Conservation (phyloP, 75 land plant genomes). For the Larix kaempferi region DNA sequence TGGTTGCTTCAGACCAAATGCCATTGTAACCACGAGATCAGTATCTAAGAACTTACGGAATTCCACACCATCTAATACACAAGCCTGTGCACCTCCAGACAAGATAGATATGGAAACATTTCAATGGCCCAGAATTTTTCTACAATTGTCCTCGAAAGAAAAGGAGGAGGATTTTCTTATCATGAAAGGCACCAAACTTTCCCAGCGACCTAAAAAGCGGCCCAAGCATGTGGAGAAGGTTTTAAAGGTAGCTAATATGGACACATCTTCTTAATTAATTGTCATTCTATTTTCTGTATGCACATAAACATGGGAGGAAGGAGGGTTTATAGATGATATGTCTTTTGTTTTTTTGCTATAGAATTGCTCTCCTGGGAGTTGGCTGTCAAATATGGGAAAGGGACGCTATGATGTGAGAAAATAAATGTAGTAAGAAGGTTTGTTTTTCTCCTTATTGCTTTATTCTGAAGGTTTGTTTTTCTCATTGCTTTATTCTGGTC, state of each 20-base stretch:
- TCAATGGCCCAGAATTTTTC: constrained; percentile 27
- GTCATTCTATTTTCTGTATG: not conserved
- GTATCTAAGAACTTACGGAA: too few relatives aligned
- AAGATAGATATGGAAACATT: constrained; percentile 15
- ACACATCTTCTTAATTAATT: too few relatives aligned
- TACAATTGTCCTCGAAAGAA: constrained; percentile 23
- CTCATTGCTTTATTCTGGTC: not conserved
- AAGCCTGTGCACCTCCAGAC: not conserved
- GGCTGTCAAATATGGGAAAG: constrained; percentile 16
- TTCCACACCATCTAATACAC: not conserved
- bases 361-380: constrained; percentile 26
- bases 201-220: constrained; percentile 31
- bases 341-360: not conserved
- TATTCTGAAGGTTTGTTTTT: constrained; percentile 9
- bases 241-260: constrained; percentile 13
- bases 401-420: constrained; percentile 42
- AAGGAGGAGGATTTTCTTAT: constrained; percentile 29
- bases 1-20: not conserved
- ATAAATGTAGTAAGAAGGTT: constrained; percentile 45
- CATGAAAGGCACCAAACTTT: constrained; percentile 31
- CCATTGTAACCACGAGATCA: not conserved
- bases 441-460: not conserved
- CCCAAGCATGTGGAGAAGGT: constrained; percentile 20
- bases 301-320: not conserved
- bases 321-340: not conserved